phyloP scores from a whole-genome alignment of 257 asterid species.

The Nicotiana paniculata region DNA sequence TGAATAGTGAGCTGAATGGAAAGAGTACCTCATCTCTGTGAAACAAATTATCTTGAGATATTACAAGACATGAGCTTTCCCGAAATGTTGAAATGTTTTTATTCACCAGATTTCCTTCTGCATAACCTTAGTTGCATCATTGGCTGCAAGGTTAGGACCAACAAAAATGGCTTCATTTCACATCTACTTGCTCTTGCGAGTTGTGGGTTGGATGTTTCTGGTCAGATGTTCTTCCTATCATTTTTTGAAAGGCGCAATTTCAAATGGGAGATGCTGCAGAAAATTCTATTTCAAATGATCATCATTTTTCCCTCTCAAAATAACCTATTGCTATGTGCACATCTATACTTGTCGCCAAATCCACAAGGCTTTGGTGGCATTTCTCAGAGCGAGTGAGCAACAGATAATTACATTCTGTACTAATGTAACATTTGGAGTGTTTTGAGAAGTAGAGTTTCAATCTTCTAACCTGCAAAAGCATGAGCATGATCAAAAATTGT shows the following conservation, averaged over 20 bases:
- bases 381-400: neutral
- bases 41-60: neutral
- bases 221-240: constrained; percentile 43
- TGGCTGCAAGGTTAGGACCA: constrained; percentile 71
- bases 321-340: no score
- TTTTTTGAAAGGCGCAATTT: neutral
- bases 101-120: neutral
- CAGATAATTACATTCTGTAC: constrained; percentile 9
- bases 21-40: neutral
- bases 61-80: no score
- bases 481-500: neutral
- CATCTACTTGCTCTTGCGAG: constrained; percentile 68
- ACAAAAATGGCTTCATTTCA: constrained; percentile 88
- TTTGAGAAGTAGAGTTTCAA: neutral
- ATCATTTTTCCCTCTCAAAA: no score
- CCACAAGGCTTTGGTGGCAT: neutral
- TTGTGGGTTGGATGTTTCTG: constrained; percentile 82
- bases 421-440: neutral
- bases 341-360: no score
- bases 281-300: neutral
- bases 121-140: constrained; percentile 69
- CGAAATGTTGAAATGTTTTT: neutral
- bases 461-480: neutral
- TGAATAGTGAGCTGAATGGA: neutral
- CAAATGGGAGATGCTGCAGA: neutral